These are phyloP conservation scores for Phialemonium atrogriseum DNA, from an alignment of 2,329 filamentous ascomycete species.

Conservation along the genomic window DNA sequence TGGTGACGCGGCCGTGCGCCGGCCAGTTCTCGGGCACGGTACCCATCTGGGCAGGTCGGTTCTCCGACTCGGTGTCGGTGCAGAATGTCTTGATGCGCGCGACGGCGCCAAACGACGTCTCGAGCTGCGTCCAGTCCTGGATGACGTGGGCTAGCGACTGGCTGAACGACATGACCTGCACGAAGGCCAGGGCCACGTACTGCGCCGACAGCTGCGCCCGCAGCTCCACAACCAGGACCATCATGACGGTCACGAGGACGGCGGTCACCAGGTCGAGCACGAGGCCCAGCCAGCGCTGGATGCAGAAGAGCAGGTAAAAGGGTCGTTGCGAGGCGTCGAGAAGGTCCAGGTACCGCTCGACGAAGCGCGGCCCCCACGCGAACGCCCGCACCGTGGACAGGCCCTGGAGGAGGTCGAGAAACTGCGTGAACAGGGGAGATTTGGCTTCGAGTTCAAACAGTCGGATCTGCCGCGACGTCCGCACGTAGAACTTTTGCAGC, in stretches of 20 bases:
- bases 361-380: conserved; percentile 32
- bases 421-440: conserved; percentile 40
- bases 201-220: neutral
- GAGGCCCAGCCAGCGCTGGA: conserved; percentile 11
- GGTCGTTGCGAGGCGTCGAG: conserved; percentile 14
- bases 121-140: conserved; percentile 7
- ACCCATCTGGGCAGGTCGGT: neutral
- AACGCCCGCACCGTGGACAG: conserved; percentile 41
- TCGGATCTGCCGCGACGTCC: conserved; percentile 45
- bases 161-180: conserved; percentile 4
- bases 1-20: conserved; percentile 1
- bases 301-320: conserved; percentile 7
- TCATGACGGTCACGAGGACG: conserved; percentile 4
- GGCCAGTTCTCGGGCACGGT: conserved; percentile 3
- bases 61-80: neutral
- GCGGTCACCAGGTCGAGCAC: conserved; percentile 9
- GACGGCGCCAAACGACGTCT: conserved; percentile 9
- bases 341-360: conserved; percentile 24
- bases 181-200: neutral
- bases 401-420: conserved; percentile 38
- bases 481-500: conserved; percentile 44
- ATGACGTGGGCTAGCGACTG: conserved; percentile 3
- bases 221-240: conserved; percentile 5
- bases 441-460: conserved; percentile 44
- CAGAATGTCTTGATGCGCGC: conserved; percentile 5